These are phyloP conservation scores for Manihot esculenta DNA, from an alignment of 441 rosid genomes.

Conservation along the genomic window DNA sequence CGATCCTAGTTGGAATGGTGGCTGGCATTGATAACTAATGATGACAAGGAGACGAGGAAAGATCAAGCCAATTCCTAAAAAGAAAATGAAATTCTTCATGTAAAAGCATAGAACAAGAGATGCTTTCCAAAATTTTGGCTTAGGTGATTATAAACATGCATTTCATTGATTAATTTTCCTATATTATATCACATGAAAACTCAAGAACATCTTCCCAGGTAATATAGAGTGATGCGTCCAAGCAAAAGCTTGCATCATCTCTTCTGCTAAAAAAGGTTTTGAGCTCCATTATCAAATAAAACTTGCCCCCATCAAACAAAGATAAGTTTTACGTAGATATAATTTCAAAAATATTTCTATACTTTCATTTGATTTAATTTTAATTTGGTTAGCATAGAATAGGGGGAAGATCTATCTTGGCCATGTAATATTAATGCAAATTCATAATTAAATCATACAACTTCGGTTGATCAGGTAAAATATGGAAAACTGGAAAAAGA, in stretches of 20 bases:
- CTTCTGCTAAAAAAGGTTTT: too few relatives aligned
- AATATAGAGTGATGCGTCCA: neutral
- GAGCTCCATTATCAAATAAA: neutral
- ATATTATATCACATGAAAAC: neutral
- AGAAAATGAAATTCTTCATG: neutral
- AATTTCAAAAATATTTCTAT: too few relatives aligned
- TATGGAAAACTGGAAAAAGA: neutral
- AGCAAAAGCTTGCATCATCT: neutral
- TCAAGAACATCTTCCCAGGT: neutral
- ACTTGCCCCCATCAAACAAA: neutral
- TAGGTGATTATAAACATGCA: neutral
- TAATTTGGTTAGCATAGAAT: neutral
- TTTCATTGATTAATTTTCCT: neutral
- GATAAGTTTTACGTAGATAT: too few relatives aligned
- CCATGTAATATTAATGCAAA: neutral
- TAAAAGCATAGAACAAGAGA: neutral
- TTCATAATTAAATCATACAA: neutral
- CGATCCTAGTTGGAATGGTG: too few relatives aligned
- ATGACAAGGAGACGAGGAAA: neutral
- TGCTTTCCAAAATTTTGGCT: neutral
- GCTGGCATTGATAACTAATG: neutral
- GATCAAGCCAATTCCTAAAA: neutral
- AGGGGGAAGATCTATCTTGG: neutral
- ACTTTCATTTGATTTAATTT: too few relatives aligned
- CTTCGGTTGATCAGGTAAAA: neutral